Evolutionary conservation across 257 asterid genomes (phyloP), one percentile per base, ranked within the genome.

Genomic region (Solanum corneliomulleri): DNA sequence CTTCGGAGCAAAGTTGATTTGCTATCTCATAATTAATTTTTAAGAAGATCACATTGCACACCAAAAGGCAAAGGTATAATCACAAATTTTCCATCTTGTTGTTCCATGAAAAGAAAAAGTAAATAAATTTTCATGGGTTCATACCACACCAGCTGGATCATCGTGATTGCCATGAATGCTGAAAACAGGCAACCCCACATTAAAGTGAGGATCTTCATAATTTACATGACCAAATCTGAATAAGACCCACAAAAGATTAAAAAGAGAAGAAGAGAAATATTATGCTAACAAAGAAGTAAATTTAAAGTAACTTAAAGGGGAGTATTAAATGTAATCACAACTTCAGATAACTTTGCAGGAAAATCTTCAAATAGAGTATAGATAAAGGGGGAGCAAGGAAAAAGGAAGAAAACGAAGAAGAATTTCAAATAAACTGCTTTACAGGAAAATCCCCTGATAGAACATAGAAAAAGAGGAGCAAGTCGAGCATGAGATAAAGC

Each of bases 81-180:
- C 44, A 81, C 25, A 49, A 81, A 81, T 81, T 49, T 21, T 81
- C 27, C 78, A 33, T 71, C 70, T 11, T 49, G 21, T 8, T 31
- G 31, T n/a, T 18, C 29, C 37, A 81, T 81, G 69, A 81, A 49
- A 29, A 81, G 31, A 49, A 81, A 11, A 81, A 11, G 18, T 77
- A 64, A 62, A 66, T 45, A 58, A 75, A 31, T 37, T 33, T 41
- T 60, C 92, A 87, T 86, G 92, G 90, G 89, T 89, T 88, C 95
- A 94, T 94, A 97, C 99, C 99, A 97, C 99, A 90, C 99, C 99
- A 88, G 99, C 98, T 89, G 99, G 99, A 93, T 97, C 99, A 84
- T 97, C 99, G 52, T 97, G 99, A 91, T 97, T 97, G 85, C 99
- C 99, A 90, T 97, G 99, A 90, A 97, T 95, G 89, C 99, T 97